Base-by-base conservation (phyloP, 768 basidiomycete species). In the Leccinum broughii region DNA sequence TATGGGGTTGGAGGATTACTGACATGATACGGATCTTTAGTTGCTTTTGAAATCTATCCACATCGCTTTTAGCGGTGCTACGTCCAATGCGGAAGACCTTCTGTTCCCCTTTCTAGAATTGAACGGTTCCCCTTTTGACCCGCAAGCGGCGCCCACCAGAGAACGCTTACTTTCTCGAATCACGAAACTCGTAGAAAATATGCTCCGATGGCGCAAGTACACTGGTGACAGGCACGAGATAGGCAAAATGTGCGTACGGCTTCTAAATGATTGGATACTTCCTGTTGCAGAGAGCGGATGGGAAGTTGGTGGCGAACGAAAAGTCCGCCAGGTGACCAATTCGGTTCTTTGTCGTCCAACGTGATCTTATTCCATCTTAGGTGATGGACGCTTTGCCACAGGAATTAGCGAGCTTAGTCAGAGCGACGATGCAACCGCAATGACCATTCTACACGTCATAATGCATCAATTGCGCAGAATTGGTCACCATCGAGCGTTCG, bases 221-320 rank as follows among this genome's bases (percentile, higher is more conserved):
- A 78, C 83, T 3, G 85, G 85, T 26, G 86, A 86, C 63, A 77
- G 76, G 52, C 86, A 79, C 64, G 83, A 83, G 7, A 67, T 85
- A n/a, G 83, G 80, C 8, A 72, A 78, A 52, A 75, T 91, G 50
- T 79, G 84, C 22, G 79, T 75, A 14, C 80, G 78, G 62, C 72
- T 94, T 15, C 78, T 91, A 9, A 81, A 82, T 22, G 77, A 81
- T 20, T 81, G 81, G 62, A 80, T 95, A 48, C 67, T 89, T 54
- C 84, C 83, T 6, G 78, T 91, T 32, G 87, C 93, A 6, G 81
- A 85, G 61, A 82, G 80, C 58, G 90, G 89, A 9, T 97, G 94
- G 95, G 92, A 93, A 48, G 89, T 92, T 39, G 93, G 95, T 11
- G 93, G 93, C 2, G 82, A 88, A 71, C 84, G 84, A 41, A 75